Evolutionary conservation across 169 alveolate species (phyloP), one percentile per base, ranked within the genome.

Genomic region (Neospora caninum): DNA sequence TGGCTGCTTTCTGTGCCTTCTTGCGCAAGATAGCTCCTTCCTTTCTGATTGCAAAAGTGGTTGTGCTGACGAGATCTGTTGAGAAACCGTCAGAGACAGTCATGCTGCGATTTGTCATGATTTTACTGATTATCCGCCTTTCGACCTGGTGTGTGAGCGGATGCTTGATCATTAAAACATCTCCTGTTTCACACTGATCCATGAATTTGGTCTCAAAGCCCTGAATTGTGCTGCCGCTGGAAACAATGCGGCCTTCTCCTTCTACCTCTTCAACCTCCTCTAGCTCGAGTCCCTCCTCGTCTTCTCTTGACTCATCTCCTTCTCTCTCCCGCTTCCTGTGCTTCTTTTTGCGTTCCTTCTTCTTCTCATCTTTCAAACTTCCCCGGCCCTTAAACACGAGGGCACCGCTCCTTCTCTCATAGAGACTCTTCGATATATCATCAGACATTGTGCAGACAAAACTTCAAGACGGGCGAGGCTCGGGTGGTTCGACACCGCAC

Each of bases 191-290:
- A 13, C 95, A 53, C 64, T 96, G 95, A 25, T 95, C 95, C 73
- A 83, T 82, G 89, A 96, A 96, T 70, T 95, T 95, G 43, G 97
- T 96, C 78, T 96, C 95, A 80, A 96, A 95, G n/a, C 97, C 97
- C 39, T 96, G 95, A 18, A 96, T 92, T 27, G 95, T 92, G 0
- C 73, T 84, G 9, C 93, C 93, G 20, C 96, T 87, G 9, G 96
- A 64, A 0, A 96, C 93, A 38, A 96, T 94, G 29, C 97, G 87
- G 29, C 97, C 97, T 9, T 89, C 88, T 0, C 97, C 97, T 64
- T 94, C 94, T 2, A 91, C 58, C 43, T 53, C 86, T 34, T 89
- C 93, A 43, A 22, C 86, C 6, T 38, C 86, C 18, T 25, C 92
- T 31, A 9, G 80, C 80, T 86, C 92, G 7, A 41, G 31, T 27